Evolutionary conservation across 768 basidiomycete genomes (phyloP).

Genomic region (Tulasnella sp.): DNA sequence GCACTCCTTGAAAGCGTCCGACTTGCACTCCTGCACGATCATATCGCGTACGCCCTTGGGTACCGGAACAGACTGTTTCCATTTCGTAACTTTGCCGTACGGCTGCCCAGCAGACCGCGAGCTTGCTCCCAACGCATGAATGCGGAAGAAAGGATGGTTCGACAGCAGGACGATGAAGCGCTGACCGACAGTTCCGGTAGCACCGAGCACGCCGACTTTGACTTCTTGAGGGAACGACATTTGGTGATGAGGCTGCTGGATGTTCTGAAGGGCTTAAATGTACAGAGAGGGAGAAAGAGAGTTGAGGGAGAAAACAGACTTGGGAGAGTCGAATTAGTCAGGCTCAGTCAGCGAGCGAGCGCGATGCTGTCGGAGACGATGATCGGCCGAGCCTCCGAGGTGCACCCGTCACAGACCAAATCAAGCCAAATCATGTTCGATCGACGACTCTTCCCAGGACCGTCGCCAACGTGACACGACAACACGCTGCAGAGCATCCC

Average conservation of each 20-base stretch:
- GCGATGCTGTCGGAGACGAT: neutral
- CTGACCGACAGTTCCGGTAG: conserved; percentile 94
- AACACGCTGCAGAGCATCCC: neutral
- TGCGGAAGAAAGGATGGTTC: conserved; percentile 82
- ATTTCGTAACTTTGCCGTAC: conserved; percentile 68
- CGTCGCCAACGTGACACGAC: neutral
- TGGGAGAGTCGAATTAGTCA: neutral
- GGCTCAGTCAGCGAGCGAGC: neutral
- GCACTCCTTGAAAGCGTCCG: conserved; percentile 75
- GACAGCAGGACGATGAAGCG: conserved; percentile 88
- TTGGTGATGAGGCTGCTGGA: conserved; percentile 35
- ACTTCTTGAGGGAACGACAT: conserved; percentile 29
- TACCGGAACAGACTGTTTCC: conserved; percentile 84
- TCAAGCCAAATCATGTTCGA: conserved; percentile 1
- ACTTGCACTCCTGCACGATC: conserved; percentile 70
- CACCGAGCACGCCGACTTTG: conserved; percentile 73
- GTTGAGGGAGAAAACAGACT: neutral
- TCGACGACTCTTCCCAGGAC: conserved; percentile 4
- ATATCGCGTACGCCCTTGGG: conserved; percentile 61
- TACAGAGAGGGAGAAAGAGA: conserved; percentile 2
- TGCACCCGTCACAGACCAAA: neutral
- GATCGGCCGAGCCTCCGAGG: conserved; percentile 14
- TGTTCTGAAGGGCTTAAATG: neutral
- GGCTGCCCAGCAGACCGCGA: conserved; percentile 78
- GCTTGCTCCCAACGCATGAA: conserved; percentile 87